phyloP scores from a whole-genome alignment of 148 eudicot species.

The Tetragonia tetragonoides region DNA sequence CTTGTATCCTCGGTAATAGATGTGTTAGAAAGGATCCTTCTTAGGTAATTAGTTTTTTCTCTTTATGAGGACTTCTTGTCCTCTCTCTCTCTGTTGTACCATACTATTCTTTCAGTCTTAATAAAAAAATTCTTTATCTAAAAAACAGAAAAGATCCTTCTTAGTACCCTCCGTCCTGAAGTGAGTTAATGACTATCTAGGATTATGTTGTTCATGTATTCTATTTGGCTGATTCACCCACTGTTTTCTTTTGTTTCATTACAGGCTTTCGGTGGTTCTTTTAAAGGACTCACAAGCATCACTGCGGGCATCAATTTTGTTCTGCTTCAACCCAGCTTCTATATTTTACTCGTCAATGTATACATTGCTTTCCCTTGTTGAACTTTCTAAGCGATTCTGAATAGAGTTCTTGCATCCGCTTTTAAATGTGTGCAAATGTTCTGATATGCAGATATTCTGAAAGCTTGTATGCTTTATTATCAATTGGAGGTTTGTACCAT shows the following conservation, averaged over 20 bases:
- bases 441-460: constrained; percentile 75
- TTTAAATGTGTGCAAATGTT: neutral
- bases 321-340: constrained; percentile 97
- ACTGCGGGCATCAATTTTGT: constrained; percentile 69
- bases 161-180: neutral
- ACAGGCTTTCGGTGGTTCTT: constrained; percentile 71
- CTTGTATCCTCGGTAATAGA: no score
- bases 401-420: neutral
- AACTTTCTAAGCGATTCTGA: neutral
- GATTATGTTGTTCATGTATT: neutral
- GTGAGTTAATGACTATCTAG: neutral
- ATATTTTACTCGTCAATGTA: constrained; percentile 97
- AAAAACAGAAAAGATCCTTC: no score
- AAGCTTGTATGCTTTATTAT: constrained; percentile 78
- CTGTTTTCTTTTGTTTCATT: constrained; percentile 8
- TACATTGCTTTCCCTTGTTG: neutral
- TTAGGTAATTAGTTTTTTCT: no score
- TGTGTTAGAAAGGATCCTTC: no score
- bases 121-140: no score
- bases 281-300: constrained; percentile 68
- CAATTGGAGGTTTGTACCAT: constrained; percentile 73
- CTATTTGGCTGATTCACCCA: no score
- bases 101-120: no score
- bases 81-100: no score
- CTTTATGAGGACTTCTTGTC: no score